Evolutionary conservation across 805 yeast species (phyloP), one percentile per base, ranked within the genome.

Genomic region (Hanseniaspora thailandica): DNA sequence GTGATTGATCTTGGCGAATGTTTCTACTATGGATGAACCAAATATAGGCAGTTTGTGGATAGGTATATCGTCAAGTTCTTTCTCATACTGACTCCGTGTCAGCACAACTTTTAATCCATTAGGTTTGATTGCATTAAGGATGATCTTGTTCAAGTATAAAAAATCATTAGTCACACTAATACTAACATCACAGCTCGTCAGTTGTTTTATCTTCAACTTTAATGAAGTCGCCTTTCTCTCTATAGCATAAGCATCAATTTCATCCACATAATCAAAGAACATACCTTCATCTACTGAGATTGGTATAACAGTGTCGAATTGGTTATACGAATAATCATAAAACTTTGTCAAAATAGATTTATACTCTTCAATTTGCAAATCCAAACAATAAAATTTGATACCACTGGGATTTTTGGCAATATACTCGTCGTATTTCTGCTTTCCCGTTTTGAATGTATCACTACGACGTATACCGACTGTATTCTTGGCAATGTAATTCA

Each of bases 271-370:
- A 20, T 54, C 59, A 2, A 63, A 60, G 44, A 66, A 61, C n/a
- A 93, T 68, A 0, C 88, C 96, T 62, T 93, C 98, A 65, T 93
- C 97, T 3, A 93, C 81, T 56, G 94, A 87, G 1, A 93, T 86
- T 0, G 97, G 97, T 30, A 81, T 72, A 2, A 88, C 76, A 45
- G 81, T 72, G 36, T 68, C 69, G 17, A 72, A 62, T 8, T 57
- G 46, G 7, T 49, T 39, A 17, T 60, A 59, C 46, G 93, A 66
- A 13, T 76, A 73, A 2, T 78, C 71, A 64, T 88, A 93, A 50
- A 93, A 78, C 8, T 66, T 66, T 25, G 74, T 71, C 0, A 97
- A 86, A 19, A 75, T 74, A 31, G 62, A 59, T 62, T 85, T 93
- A 62, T 88, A 88, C 5, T 76, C 75, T 4, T 74, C 78, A 64